Percentiles rank a stretch among this genome's conserved stretches.
Evolutionary conservation across 495 filamentous ascomycete genomes (phyloP).

Genomic region (Oleoguttula mirabilis): DNA sequence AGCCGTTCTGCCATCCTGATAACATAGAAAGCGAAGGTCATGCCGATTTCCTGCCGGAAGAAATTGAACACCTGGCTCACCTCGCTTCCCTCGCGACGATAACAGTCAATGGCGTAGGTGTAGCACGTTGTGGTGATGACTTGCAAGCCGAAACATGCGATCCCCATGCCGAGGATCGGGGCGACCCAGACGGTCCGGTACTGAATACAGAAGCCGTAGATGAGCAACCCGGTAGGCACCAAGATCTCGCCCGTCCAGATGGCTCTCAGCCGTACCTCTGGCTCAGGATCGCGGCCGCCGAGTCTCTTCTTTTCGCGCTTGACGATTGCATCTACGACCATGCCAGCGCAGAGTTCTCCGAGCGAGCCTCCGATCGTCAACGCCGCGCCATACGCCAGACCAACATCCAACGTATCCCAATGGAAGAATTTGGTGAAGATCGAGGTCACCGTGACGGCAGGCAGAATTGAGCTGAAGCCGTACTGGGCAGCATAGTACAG

Average conservation of each 20-base stretch:
- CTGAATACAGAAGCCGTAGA: constrained; percentile 8
- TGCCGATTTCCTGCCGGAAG: constrained; percentile 9
- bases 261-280: constrained; percentile 11
- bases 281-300: constrained; percentile 10
- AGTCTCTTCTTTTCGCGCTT: constrained; percentile 8
- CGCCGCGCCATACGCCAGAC: constrained; percentile 12
- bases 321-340: constrained; percentile 13
- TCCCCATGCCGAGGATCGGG: constrained; percentile 6
- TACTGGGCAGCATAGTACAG: constrained; percentile 16
- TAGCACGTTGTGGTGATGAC: constrained; percentile 14
- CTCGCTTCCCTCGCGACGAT: not conserved
- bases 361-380: constrained; percentile 11
- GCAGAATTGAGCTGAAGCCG: constrained; percentile 12
- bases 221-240: constrained; percentile 4
- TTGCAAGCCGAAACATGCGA: constrained; percentile 13
- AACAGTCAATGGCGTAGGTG: constrained; percentile 8
- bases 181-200: constrained; percentile 10
- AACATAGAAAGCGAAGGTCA: constrained; percentile 12
- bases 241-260: constrained; percentile 16
- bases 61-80: constrained; percentile 8
- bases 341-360: constrained; percentile 7
- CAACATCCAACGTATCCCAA: constrained; percentile 15
- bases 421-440: constrained; percentile 15
- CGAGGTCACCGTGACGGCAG: constrained; percentile 11
- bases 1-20: constrained; percentile 4